These are phyloP conservation scores for Detonula confervacea DNA, from an alignment of 352 stramenopile genomes.

Conservation along the genomic window DNA sequence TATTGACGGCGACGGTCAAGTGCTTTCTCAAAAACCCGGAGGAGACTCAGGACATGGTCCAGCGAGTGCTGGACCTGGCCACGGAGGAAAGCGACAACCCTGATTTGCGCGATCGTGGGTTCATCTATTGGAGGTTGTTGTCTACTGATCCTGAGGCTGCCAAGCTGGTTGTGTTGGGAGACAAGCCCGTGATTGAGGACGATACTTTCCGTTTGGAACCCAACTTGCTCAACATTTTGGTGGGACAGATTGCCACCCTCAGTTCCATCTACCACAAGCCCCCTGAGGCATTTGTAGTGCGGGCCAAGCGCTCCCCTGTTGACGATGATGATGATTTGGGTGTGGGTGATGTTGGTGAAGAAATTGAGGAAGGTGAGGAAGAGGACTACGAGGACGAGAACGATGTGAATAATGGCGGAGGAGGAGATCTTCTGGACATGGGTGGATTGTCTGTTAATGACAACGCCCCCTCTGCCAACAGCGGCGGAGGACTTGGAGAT, in stretches of 20 bases:
- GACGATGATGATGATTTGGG: conserved; percentile 36
- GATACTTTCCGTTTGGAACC: conserved; percentile 95
- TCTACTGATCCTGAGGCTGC: conserved; percentile 98
- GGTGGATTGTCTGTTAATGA: conserved; percentile 83
- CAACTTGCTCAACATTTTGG: conserved; percentile 94
- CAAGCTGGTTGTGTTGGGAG: conserved; percentile 96
- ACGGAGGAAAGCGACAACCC: conserved; percentile 99
- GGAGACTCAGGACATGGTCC: conserved; percentile 93
- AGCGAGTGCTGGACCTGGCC: conserved; percentile 96
- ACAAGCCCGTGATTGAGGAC: conserved; percentile 99
- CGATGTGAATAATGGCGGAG: conserved; percentile 64
- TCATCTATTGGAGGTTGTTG: conserved; percentile 99
- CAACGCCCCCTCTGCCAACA: conserved; percentile 59
- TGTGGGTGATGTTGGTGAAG: conserved; percentile 67
- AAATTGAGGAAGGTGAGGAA: conserved; percentile 81
- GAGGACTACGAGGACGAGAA: conserved; percentile 86
- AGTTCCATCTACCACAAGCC: conserved; percentile 98
- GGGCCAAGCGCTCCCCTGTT: conserved; percentile 60
- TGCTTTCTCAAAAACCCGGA: conserved; percentile 95
- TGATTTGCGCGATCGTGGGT: conserved; percentile 97
- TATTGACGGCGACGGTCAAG: conserved; percentile 99
- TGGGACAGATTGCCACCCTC: conserved; percentile 97
- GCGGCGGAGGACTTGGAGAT: conserved; percentile 74
- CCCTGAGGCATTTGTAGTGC: conserved; percentile 89
- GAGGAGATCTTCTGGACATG: conserved; percentile 86